phyloP scores from a whole-genome alignment of 1,284 basidiomycete species.

The Puccinia triticina region DNA sequence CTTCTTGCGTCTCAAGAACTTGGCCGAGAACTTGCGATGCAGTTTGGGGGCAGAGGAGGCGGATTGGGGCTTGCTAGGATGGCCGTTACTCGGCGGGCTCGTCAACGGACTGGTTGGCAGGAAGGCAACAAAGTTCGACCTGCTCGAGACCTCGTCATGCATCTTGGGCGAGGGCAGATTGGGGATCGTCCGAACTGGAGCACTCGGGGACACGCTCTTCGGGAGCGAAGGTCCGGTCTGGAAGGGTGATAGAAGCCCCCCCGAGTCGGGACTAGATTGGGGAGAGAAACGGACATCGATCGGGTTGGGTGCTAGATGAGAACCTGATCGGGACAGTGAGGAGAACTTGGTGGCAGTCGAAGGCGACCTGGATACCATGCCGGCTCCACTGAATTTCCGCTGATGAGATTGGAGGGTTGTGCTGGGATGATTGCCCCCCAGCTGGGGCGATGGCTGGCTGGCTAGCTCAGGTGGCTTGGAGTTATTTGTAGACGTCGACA shows the following conservation, averaged over 20 bases:
- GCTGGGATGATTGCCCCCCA: neutral
- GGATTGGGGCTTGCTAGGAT: neutral
- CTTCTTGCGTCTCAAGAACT: slow-evolving; percentile 36
- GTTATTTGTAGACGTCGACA: neutral
- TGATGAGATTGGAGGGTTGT: neutral
- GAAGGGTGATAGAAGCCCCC: slow-evolving; percentile 25
- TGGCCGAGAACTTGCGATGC: slow-evolving; percentile 32
- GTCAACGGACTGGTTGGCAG: neutral
- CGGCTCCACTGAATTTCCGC: neutral
- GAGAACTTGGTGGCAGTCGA: neutral
- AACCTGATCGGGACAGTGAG: neutral
- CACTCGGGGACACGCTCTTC: neutral
- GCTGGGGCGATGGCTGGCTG: neutral
- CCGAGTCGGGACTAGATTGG: slow-evolving; percentile 16
- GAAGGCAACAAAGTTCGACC: neutral
- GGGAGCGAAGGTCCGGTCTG: slow-evolving; percentile 12
- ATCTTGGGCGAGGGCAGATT: neutral
- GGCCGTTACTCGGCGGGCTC: neutral
- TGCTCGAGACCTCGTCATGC: neutral
- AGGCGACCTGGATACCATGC: neutral
- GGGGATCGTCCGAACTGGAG: neutral
- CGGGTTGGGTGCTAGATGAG: slow-evolving; percentile 5
- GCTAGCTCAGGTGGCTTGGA: neutral
- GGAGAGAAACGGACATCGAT: slow-evolving; percentile 7
- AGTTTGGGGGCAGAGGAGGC: neutral